Base-by-base conservation (phyloP, 1,139 yeast genomes). In the Yamadazyma friedrichii region DNA sequence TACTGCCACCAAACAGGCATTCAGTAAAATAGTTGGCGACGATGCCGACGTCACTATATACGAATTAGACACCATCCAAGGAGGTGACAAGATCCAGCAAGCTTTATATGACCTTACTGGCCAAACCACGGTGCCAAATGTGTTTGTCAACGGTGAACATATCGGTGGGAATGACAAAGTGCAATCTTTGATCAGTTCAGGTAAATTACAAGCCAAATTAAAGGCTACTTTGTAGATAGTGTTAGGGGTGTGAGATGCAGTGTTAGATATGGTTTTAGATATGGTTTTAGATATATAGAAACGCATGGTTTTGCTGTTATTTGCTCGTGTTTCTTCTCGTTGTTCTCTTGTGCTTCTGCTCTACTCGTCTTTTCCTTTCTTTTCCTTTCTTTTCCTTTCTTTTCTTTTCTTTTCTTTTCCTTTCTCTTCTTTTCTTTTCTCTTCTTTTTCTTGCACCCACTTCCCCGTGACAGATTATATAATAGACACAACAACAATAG, bases 101-200 rank as follows among this genome's bases (percentile, higher is more conserved):
- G 95, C 94, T 44, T 74, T 93, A 48, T 61, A 58, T 36, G 82
- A 84, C 57, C 64, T 88, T 49, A 84, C 95, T 32, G 95, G 96
- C 47, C 98, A 93, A 71, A 76, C 80, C 53, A 88, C 97, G 31
- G 98, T 93, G 44, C 98, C 98, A 48, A 91, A 86, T 64, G 78
- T 93, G 50, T 89, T 84, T 67, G 89, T 93, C 61, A 82, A 76
- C 39, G 96, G 96, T 45, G 76, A 88, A 66, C 96, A 88, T 69
- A 80, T 93, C 55, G 98, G 98, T 47, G 98, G 98, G 45, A 87
- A 88, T 76, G 83, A 91, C 39, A 95, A 86, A 53, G 72, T 91
- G 47, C 95, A 88, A 67, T 68, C 73, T 35, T 73, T 82, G 61
- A 70, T 72, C 33, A 57, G 67, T 10, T 42, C 51, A 35, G 71